phyloP scores from a whole-genome alignment of 805 yeast species.

The Tetrapisispora arboricola region DNA sequence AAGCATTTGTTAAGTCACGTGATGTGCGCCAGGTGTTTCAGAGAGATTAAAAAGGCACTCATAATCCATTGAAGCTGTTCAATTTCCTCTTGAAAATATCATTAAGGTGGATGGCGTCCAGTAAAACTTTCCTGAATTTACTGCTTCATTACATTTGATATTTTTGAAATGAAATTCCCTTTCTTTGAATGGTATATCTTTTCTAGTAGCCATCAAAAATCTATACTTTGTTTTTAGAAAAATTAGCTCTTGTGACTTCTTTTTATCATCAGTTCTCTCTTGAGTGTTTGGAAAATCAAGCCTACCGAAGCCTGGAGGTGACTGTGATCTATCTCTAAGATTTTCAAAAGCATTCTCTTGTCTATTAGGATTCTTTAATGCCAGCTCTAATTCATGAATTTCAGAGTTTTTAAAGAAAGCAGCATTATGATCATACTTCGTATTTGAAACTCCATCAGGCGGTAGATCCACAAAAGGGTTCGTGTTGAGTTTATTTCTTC shows the following conservation, averaged over 20 bases:
- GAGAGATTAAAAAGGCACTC: no score
- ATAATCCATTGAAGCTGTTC: no score
- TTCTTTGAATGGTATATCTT: conserved; percentile 21
- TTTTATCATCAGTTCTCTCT: conserved; percentile 34
- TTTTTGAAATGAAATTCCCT: conserved; percentile 39
- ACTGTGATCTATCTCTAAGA: conserved; percentile 29
- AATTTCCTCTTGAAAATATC: conserved; percentile 1
- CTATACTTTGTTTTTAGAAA: conserved; percentile 35
- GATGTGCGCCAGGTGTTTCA: no score
- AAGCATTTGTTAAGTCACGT: no score
- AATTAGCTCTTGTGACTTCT: conserved; percentile 27
- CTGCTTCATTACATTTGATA: conserved; percentile 30
- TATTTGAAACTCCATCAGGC: conserved; percentile 5
- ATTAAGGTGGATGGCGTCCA: conserved; percentile 19
- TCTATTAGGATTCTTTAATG: neutral
- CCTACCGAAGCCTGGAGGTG: conserved; percentile 52
- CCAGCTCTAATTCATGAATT: neutral
- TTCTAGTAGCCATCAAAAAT: conserved; percentile 35
- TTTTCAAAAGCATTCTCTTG: conserved; percentile 22
- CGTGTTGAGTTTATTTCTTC: conserved; percentile 1
- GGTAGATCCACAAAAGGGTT: neutral
- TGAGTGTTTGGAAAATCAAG: conserved; percentile 53
- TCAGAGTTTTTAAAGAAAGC: conserved; percentile 10
- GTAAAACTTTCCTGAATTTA: conserved; percentile 23
- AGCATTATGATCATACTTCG: conserved; percentile 14